Percentiles rank a stretch among this genome's conserved stretches.
Conservation (phyloP, 352 stramenopile genomes). For the Aphanomyces stellatus region DNA sequence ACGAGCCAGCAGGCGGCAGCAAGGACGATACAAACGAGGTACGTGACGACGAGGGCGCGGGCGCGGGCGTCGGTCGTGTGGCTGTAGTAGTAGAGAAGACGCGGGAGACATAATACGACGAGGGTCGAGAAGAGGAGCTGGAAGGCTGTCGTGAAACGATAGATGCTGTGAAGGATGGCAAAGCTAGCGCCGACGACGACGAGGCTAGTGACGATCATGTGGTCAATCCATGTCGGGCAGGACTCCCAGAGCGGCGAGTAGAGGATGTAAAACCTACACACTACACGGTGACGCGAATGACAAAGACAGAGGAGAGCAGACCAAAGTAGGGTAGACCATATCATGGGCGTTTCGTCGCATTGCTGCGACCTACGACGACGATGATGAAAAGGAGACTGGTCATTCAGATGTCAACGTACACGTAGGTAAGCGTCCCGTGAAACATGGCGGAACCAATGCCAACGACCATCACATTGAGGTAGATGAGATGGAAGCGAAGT, state of each 20-base stretch:
- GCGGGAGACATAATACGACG: conserved; percentile 36
- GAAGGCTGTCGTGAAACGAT: conserved; percentile 69
- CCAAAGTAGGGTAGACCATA: conserved; percentile 73
- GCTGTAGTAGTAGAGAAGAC: conserved; percentile 52
- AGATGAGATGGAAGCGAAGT: conserved; percentile 63
- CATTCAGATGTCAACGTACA: conserved; percentile 28
- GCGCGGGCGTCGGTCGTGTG: conserved; percentile 46
- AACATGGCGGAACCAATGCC: conserved; percentile 78
- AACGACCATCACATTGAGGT: conserved; percentile 68
- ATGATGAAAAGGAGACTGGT: background rate
- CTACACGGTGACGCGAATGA: background rate
- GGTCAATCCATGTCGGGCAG: conserved; percentile 42
- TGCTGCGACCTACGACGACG: conserved; percentile 42
- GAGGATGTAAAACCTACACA: conserved; percentile 64
- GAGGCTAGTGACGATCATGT: conserved; percentile 39
- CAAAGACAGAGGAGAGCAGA: conserved; percentile 18
- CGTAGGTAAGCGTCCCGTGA: conserved; percentile 72
- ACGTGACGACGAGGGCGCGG: conserved; percentile 46
- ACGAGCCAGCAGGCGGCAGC: conserved; percentile 65
- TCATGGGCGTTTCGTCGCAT: conserved; percentile 79
- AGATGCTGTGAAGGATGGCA: conserved; percentile 59
- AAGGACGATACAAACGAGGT: conserved; percentile 49
- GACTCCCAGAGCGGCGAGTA: conserved; percentile 42
- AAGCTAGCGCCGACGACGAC: conserved; percentile 51
- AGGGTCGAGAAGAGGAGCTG: conserved; percentile 67